Percentiles rank a stretch among this genome's conserved stretches.
Evolutionary conservation across 345 rosid genomes (phyloP).

Genomic region (Stellera chamaejasme): DNA sequence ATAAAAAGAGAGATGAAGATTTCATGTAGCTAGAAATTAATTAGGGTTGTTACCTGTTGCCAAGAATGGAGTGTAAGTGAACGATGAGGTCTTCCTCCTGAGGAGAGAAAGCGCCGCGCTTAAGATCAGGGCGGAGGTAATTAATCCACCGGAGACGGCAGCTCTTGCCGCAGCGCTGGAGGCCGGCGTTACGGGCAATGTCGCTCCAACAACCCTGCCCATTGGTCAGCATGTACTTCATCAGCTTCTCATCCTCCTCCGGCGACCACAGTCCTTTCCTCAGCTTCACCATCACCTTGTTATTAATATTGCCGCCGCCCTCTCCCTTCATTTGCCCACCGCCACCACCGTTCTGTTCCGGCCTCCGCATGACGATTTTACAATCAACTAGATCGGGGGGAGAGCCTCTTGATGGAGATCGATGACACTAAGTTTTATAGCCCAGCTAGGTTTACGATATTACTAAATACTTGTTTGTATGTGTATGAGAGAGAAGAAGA

Average conservation of each 20-base stretch:
- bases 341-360: conserved; percentile 4
- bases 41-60: conserved; percentile 50
- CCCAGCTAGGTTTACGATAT: conserved; percentile 12
- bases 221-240: conserved; percentile 55
- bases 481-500: conserved; percentile 15
- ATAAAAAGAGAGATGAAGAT: too few relatives aligned
- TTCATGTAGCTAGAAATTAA: too few relatives aligned
- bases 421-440: conserved; percentile 27
- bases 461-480: conserved; percentile 3
- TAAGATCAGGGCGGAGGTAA: conserved; percentile 75
- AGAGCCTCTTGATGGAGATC: conserved; percentile 13
- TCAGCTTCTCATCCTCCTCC: conserved; percentile 75
- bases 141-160: conserved; percentile 89
- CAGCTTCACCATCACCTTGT: conserved; percentile 28
- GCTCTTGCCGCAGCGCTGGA: conserved; percentile 75
- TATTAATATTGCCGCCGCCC: conserved; percentile 17
- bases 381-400: neutral
- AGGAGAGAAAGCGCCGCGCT: conserved; percentile 67
- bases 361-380: conserved; percentile 24
- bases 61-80: conserved; percentile 68
- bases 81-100: conserved; percentile 72
- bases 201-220: conserved; percentile 95
- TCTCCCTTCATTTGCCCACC: conserved; percentile 13
- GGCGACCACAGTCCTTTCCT: conserved; percentile 86
- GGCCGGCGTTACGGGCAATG: conserved; percentile 68